A percentile compares a stretch with the other conserved stretches of the same genome.
Conservation (phyloP, 2,329 filamentous ascomycete genomes). For the Sporothrix curviconia region DNA sequence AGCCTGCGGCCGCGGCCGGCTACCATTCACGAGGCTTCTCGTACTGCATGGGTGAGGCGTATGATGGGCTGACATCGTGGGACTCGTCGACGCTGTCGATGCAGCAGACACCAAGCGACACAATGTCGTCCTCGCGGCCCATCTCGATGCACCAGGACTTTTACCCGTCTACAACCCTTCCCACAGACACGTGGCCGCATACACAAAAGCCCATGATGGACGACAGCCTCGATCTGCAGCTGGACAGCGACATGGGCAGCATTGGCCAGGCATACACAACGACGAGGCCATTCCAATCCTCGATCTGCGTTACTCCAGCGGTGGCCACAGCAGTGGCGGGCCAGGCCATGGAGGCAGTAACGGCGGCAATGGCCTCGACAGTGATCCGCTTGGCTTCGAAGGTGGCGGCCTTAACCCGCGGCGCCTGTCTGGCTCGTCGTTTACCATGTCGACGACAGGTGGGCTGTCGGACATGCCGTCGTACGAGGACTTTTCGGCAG, state of each 20-base stretch:
- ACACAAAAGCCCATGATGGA: conserved; percentile 51
- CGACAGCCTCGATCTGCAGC: conserved; percentile 48
- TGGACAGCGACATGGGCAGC: conserved; percentile 52
- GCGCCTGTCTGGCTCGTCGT: conserved; percentile 66
- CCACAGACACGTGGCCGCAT: conserved; percentile 34
- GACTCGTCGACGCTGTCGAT: conserved; percentile 48
- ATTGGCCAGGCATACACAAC: conserved; percentile 58
- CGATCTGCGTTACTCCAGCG: conserved; percentile 47
- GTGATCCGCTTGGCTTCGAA: conserved; percentile 45
- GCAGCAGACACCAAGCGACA: conserved; percentile 45
- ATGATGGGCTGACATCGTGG: conserved; percentile 48
- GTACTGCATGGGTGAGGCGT: conserved; percentile 51
- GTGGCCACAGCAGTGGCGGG: conserved; percentile 35
- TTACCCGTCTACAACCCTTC: conserved; percentile 39
- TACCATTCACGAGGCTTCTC: conserved; percentile 56
- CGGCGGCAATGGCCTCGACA: conserved; percentile 32
- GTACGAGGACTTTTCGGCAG: conserved; percentile 64
- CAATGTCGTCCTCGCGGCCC: conserved; percentile 41
- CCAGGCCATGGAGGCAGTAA: conserved; percentile 1
- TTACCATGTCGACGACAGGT: conserved; percentile 63
- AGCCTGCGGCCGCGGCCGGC: conserved; percentile 47
- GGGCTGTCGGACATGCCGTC: conserved; percentile 61
- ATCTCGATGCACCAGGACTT: conserved; percentile 54
- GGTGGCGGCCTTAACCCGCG: conserved; percentile 47
- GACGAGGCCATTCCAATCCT: conserved; percentile 57